phyloP scores from a whole-genome alignment of 441 rosid species.

The Populus hybrid region DNA sequence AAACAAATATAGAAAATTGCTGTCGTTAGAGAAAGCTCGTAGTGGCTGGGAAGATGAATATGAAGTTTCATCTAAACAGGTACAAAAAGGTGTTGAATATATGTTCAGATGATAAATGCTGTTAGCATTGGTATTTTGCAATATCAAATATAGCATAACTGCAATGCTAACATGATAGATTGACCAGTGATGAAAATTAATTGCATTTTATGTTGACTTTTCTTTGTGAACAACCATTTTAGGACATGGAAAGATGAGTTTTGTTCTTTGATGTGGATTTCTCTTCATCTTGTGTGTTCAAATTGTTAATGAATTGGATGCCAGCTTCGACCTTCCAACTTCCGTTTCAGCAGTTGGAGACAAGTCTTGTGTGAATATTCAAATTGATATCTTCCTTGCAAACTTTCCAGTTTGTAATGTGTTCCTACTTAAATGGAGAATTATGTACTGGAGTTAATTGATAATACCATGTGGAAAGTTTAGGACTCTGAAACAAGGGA shows the following conservation, averaged over 20 bases:
- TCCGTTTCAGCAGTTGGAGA: background rate
- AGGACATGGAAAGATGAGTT: background rate
- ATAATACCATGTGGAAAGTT: background rate
- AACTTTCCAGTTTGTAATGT: background rate
- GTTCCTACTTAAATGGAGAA: background rate
- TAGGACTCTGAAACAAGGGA: too few relatives aligned
- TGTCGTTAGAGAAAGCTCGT: conserved; percentile 73
- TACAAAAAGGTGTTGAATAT: conserved; percentile 13
- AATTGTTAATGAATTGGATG: background rate
- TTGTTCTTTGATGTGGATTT: background rate
- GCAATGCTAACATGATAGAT: background rate
- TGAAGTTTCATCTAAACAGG: conserved; percentile 95
- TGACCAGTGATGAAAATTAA: background rate
- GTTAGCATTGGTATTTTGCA: background rate
- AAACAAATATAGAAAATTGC: conserved; percentile 72
- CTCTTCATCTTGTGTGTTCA: background rate
- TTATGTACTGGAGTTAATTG: background rate
- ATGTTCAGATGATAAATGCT: background rate
- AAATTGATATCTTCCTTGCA: background rate
- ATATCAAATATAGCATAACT: background rate
- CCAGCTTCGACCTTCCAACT: background rate
- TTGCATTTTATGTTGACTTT: background rate
- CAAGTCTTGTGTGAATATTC: background rate
- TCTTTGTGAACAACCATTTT: background rate
- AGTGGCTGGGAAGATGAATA: conserved; percentile 97